Evolutionary conservation across 169 alveolate species (phyloP), one percentile per base, ranked within the genome.

Genomic region (Plasmodium cynomolgi): DNA sequence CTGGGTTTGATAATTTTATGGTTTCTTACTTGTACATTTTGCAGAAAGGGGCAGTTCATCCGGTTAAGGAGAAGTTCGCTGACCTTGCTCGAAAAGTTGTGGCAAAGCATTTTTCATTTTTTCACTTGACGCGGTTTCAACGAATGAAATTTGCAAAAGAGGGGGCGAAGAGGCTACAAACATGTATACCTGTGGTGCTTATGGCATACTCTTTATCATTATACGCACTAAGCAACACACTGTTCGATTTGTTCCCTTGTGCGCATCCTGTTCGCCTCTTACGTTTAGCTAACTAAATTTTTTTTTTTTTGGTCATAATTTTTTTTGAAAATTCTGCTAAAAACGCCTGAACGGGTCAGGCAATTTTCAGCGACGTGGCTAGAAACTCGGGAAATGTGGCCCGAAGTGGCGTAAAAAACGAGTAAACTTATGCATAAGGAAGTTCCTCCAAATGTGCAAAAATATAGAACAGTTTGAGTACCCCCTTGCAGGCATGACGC

Each of bases 1-100:
- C 95, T 26, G 3, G 98, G 98, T 47, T 95, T 94, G 34, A 84
- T 96, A 5, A 96, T 81, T 82, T 96, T 96, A 74, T 97, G 96
- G 41, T 97, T 96, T 44, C 98, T 92, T 23, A 62, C 33, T 34
- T 79, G 84, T 7, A 34, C 85, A 86, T 74, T 54, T 77, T 75
- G 56, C 50, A 75, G 81, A 86, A 86, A 86, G 26, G 44, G 39
- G 68, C 81, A 75, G 29, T 50, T 74, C n/a, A 86, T 11, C 26
- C 81, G 34, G 71, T 37, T 86, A 47, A 86, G 39, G 26, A n/a
- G 20, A 29, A 31, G 23, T 31, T 34, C 9, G 33, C 44, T 75
- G 31, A 75, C 62, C 68, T 50, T 75, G 39, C 93, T 79, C 47
- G 81, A 31, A 86, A 75, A 33, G 71, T 37, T 20, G 74, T 74